phyloP scores from a whole-genome alignment of 345 rosid species.

The Gossypium bickii region DNA sequence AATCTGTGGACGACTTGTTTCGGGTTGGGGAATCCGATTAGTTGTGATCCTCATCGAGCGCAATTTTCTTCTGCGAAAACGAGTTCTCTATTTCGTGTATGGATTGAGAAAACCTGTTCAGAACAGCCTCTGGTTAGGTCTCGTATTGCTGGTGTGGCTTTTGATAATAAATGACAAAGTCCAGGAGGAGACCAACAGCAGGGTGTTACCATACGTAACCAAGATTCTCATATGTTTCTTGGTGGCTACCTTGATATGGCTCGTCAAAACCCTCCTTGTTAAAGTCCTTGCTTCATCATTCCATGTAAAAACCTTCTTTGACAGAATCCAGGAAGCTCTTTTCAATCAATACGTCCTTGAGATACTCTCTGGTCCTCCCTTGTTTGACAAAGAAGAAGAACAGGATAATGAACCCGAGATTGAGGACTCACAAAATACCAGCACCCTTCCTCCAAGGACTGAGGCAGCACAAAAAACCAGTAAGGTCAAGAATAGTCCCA shows the following conservation, averaged over 20 bases:
- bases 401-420: neutral
- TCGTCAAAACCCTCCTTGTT: slow-evolving; percentile 43
- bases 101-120: slow-evolving; percentile 42
- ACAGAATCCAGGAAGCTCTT: slow-evolving; percentile 47
- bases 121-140: slow-evolving; percentile 41
- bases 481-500: slow-evolving; percentile 15
- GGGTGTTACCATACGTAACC: slow-evolving; percentile 36
- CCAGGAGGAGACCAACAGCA: slow-evolving; percentile 27
- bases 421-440: slow-evolving; percentile 8
- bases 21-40: slow-evolving; percentile 38
- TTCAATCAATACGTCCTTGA: slow-evolving; percentile 45
- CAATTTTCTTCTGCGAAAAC: slow-evolving; percentile 36
- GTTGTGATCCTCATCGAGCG: slow-evolving; percentile 36
- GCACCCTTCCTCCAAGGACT: slow-evolving; percentile 16
- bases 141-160: slow-evolving; percentile 36
- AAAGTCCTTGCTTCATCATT: slow-evolving; percentile 46
- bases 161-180: slow-evolving; percentile 25
- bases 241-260: slow-evolving; percentile 41
- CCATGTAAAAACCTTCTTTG: slow-evolving; percentile 46
- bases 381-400: slow-evolving; percentile 15
- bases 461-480: neutral
- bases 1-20: slow-evolving; percentile 38
- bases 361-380: slow-evolving; percentile 33
- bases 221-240: slow-evolving; percentile 37
- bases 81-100: slow-evolving; percentile 50